Percentiles rank a stretch among this genome's conserved stretches.
These are phyloP conservation scores for Endoconidiophora laricicola DNA, from an alignment of 2,329 filamentous ascomycete species.

Conservation along the genomic window DNA sequence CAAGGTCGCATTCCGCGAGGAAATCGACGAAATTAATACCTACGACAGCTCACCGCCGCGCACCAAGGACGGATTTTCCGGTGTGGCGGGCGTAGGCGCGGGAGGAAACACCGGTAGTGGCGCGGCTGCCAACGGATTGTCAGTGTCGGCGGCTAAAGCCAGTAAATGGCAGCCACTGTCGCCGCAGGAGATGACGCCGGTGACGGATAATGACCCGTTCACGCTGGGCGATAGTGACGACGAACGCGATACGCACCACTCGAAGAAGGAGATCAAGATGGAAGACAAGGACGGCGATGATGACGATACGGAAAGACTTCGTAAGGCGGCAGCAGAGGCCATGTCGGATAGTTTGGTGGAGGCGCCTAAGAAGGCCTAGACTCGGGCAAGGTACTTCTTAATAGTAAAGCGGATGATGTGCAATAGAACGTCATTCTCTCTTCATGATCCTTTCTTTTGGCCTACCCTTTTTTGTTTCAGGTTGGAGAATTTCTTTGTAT, in stretches of 20 bases:
- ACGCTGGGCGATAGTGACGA: constrained; percentile 92
- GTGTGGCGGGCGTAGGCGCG: neutral
- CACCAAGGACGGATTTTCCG: constrained; percentile 29
- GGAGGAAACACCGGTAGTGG: neutral
- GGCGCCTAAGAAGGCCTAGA: constrained; percentile 18
- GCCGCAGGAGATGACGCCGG: constrained; percentile 39
- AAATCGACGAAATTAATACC: constrained; percentile 56
- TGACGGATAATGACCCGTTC: constrained; percentile 75
- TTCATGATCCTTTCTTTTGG: neutral
- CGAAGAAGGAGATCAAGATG: constrained; percentile 26
- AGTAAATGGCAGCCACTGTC: constrained; percentile 98
- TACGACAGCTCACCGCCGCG: constrained; percentile 53
- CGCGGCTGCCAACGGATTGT: constrained; percentile 5
- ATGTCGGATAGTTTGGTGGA: constrained; percentile 40
- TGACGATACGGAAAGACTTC: constrained; percentile 44
- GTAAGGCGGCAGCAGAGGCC: constrained; percentile 46
- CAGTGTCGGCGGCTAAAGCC: constrained; percentile 39
- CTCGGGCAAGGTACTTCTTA: neutral
- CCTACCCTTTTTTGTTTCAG: neutral
- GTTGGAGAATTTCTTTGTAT: neutral
- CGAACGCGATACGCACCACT: constrained; percentile 45
- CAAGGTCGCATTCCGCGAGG: constrained; percentile 41
- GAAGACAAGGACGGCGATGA: constrained; percentile 35
- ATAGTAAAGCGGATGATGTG: too few relatives aligned
- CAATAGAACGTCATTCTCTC: neutral